These are phyloP conservation scores for Omphalea diandra DNA, from an alignment of 441 rosid genomes.

Conservation along the genomic window DNA sequence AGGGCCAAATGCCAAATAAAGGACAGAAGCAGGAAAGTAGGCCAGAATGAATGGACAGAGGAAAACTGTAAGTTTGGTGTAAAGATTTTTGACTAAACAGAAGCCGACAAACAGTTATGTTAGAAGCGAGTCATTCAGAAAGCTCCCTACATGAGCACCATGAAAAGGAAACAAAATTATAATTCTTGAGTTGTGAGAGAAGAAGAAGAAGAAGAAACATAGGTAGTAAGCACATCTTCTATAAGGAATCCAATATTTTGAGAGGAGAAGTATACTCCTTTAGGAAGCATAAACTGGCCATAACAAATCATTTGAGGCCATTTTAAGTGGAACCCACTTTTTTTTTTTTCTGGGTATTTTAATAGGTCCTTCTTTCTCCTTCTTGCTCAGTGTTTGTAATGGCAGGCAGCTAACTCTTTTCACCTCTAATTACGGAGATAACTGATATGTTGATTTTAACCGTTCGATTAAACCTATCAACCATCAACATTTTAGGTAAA, in stretches of 20 bases:
- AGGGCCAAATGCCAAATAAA: slow-evolving; percentile 11
- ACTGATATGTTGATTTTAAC: slow-evolving; percentile 12
- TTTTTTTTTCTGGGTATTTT: not conserved
- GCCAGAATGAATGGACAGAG: slow-evolving; percentile 19
- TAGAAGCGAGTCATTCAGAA: slow-evolving; percentile 6
- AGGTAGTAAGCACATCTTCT: slow-evolving; percentile 30
- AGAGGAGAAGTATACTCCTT: slow-evolving; percentile 1
- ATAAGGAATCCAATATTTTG: slow-evolving; percentile 5
- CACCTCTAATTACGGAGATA: slow-evolving; percentile 8
- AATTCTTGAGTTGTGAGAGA: not conserved
- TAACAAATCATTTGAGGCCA: slow-evolving; percentile 16
- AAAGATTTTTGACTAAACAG: slow-evolving; percentile 22
- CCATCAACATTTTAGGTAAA: not conserved
- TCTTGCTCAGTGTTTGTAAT: not conserved
- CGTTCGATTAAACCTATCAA: slow-evolving; percentile 12
- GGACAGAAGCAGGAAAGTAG: slow-evolving; percentile 23
- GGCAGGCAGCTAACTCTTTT: not conserved
- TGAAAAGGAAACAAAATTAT: slow-evolving; percentile 7
- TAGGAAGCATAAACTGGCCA: slow-evolving; percentile 11
- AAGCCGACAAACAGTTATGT: slow-evolving; percentile 26
- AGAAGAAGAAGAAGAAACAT: not conserved
- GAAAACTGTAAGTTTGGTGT: slow-evolving; percentile 10
- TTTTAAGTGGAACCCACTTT: slow-evolving; percentile 17
- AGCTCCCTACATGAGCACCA: slow-evolving; percentile 3
- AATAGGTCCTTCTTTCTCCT: not conserved